These are phyloP conservation scores for Fereydounia khargensis DNA, from an alignment of 1,284 basidiomycete species.

Conservation along the genomic window DNA sequence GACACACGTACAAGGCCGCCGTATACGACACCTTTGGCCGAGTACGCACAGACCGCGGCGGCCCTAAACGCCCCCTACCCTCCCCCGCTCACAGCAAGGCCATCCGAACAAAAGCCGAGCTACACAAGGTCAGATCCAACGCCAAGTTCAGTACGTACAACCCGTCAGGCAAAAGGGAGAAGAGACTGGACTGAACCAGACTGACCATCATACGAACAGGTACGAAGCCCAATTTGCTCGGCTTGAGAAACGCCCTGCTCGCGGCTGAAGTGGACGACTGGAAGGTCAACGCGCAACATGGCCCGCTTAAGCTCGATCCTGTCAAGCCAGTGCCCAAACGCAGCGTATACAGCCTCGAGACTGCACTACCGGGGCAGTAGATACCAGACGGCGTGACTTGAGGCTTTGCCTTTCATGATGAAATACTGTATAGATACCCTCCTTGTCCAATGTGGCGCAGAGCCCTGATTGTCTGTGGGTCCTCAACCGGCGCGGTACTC, in stretches of 20 bases:
- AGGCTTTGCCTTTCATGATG: too few relatives aligned
- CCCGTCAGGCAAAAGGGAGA: neutral
- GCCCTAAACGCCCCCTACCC: conserved; percentile 8
- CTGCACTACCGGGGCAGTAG: too few relatives aligned
- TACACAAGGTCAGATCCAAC: neutral
- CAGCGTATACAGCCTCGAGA: too few relatives aligned
- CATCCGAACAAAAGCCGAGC: neutral
- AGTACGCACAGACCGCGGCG: conserved; percentile 6
- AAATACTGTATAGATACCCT: too few relatives aligned
- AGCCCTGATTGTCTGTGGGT: too few relatives aligned
- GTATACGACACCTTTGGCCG: conserved; percentile 24
- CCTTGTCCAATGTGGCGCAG: too few relatives aligned
- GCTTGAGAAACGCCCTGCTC: neutral
- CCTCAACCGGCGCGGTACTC: too few relatives aligned
- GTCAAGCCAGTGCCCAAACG: too few relatives aligned
- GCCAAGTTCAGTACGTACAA: too few relatives aligned
- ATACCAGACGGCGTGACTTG: too few relatives aligned
- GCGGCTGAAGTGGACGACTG: neutral
- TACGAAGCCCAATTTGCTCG: neutral
- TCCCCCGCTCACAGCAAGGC: conserved; percentile 6
- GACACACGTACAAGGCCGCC: conserved; percentile 2
- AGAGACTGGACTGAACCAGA: too few relatives aligned
- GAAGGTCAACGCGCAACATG: neutral
- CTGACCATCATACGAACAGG: neutral
- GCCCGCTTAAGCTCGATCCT: too few relatives aligned